phyloP scores from a whole-genome alignment of 352 stramenopile species.

The Pythium chondricola region DNA sequence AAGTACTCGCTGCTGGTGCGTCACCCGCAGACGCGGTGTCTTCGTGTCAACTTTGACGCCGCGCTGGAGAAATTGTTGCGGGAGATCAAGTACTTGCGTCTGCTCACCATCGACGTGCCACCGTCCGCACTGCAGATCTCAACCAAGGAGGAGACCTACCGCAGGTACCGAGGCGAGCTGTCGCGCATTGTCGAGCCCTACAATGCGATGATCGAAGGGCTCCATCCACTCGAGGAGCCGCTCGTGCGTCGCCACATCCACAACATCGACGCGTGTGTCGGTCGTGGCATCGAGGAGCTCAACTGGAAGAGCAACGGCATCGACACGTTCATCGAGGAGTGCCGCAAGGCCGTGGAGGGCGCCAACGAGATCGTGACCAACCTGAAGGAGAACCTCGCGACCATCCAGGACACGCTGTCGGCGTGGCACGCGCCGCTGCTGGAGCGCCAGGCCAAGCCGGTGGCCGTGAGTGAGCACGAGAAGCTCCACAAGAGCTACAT shows the following conservation, averaged over 20 bases:
- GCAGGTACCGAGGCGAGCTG: constrained; percentile 94
- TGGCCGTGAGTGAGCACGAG: constrained; percentile 95
- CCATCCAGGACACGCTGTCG: constrained; percentile 91
- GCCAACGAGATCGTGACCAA: constrained; percentile 93
- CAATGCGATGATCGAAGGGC: constrained; percentile 94
- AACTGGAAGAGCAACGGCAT: constrained; percentile 95
- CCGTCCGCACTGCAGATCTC: constrained; percentile 94
- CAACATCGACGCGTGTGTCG: constrained; percentile 94
- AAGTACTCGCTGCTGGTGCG: constrained; percentile 92
- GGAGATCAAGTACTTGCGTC: constrained; percentile 97
- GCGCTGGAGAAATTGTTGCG: constrained; percentile 94
- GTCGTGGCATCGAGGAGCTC: constrained; percentile 90
- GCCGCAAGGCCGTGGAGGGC: constrained; percentile 70
- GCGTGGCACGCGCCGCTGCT: constrained; percentile 93
- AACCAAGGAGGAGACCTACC: constrained; percentile 93
- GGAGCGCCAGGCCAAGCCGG: constrained; percentile 93
- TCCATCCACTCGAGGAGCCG: constrained; percentile 96
- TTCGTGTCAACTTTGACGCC: constrained; percentile 97
- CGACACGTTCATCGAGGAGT: constrained; percentile 93
- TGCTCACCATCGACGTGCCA: constrained; percentile 93
- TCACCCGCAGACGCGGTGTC: constrained; percentile 82
- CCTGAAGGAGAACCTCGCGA: constrained; percentile 96
- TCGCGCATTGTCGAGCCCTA: constrained; percentile 98
- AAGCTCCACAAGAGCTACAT: constrained; percentile 92
- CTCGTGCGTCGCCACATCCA: constrained; percentile 93